Conservation (phyloP, 306 rosid genomes). For the Hippophae gyantsensis region DNA sequence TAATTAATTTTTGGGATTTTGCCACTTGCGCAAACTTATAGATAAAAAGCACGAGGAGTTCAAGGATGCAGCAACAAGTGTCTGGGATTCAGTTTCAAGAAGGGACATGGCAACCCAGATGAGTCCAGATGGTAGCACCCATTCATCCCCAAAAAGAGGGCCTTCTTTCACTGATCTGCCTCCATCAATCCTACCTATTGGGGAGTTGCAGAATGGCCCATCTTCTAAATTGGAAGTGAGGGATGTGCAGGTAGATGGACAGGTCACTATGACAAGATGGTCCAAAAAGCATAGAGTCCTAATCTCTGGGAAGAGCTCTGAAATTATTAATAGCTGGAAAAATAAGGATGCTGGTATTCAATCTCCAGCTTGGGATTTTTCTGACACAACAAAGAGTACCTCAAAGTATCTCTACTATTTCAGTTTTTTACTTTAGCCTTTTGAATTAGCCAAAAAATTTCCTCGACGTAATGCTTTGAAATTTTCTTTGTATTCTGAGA, state of each 20-base stretch:
- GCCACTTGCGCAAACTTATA: conserved; percentile 21
- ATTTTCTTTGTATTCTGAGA: too few species aligned
- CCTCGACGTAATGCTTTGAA: too few species aligned
- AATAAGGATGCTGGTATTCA: conserved; percentile 47
- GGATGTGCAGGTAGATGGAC: conserved; percentile 93
- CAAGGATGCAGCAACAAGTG: conserved; percentile 60
- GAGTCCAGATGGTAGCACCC: conserved; percentile 83
- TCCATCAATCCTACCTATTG: conserved; percentile 39
- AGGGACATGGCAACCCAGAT: conserved; percentile 99
- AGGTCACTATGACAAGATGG: conserved; percentile 90
- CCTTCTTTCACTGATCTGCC: conserved; percentile 48
- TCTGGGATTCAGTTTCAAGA: conserved; percentile 63
- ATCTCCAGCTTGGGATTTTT: conserved; percentile 52
- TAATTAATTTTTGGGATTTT: conserved; percentile 14
- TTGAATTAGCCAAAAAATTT: neutral
- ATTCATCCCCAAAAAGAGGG: conserved; percentile 59
- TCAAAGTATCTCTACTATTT: conserved; percentile 34
- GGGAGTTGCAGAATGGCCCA: conserved; percentile 43
- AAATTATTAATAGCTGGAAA: conserved; percentile 46
- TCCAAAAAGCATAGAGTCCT: conserved; percentile 75
- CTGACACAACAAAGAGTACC: conserved; percentile 46
- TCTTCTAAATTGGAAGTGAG: conserved; percentile 66
- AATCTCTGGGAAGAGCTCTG: conserved; percentile 63
- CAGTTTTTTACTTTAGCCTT: neutral
- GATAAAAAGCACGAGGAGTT: conserved; percentile 50